Evolutionary conservation across 768 basidiomycete genomes (phyloP), one percentile per base, ranked within the genome.

Genomic region (Lentinula sp.): DNA sequence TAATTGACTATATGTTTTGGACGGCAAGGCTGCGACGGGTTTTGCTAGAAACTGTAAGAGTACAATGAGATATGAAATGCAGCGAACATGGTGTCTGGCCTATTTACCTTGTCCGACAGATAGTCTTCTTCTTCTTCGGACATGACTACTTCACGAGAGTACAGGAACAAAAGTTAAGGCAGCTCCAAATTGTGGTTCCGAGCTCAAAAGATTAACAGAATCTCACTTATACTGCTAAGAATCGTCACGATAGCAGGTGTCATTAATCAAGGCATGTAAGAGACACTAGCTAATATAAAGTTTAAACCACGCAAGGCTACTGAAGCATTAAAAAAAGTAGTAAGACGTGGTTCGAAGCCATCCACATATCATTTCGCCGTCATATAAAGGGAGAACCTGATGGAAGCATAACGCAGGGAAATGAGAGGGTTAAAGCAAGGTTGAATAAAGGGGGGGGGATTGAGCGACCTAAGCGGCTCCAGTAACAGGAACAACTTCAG

Each of bases 121-220:
- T 94, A 95, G 76, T 94, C 90, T 66, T 90, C 91, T 67, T 93
- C 91, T 62, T 82, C 85, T 63, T 83, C 84, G 56, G 86, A 85
- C 88, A 90, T 91, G 57, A 43, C 53, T 59, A 41, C n/a, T 37
- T 42, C 56, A 57, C 42, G 28, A 23, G 3, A 20, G 37, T 15
- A 48, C 35, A 1, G 18, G 41, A 6, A 48, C 28, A 49, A 48
- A 9, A 18, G 48, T 3, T 39, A 3, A 10, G 53, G 10, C 13
- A 8, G 4, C 8, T 10, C 28, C 28, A 28, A 28, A 28, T 36
- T 13, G n/a, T 43, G 20, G 41, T 16, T 56, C 23, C 13, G 4
- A 56, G 10, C 20, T 23, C 4, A 56, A 18, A 23, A 8, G n/a
- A 5, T 12, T 41, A 39, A 39, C 6, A 15, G 9, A 13, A 6